Conservation (phyloP, 257 asterid species). For the Solanum dulcamara region DNA sequence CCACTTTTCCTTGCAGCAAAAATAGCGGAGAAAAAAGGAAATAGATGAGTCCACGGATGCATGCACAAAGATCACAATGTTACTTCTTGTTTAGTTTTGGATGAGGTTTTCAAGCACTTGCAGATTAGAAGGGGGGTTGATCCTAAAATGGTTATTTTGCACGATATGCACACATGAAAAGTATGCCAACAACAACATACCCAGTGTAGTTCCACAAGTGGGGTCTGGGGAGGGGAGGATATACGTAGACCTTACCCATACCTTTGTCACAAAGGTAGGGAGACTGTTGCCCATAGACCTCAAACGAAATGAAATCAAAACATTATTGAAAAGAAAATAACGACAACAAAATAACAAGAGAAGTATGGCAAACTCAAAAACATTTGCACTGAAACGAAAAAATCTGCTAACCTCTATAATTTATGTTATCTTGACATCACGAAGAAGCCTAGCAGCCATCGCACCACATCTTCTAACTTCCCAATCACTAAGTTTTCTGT, state of each 20-base stretch:
- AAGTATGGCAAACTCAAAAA: not conserved
- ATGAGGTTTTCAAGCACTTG: not conserved
- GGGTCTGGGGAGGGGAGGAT: too few species aligned
- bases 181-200: too few species aligned
- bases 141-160: not conserved
- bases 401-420: not conserved
- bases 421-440: conserved; percentile 63
- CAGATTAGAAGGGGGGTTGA: not conserved
- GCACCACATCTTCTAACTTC: conserved; percentile 84
- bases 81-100: not conserved
- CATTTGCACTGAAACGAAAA: not conserved
- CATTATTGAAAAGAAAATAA: too few species aligned
- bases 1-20: not conserved
- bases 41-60: not conserved
- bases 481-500: conserved; percentile 59
- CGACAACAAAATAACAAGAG: not conserved
- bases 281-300: too few species aligned
- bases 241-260: too few species aligned
- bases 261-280: too few species aligned
- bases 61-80: not conserved
- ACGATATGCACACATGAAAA: not conserved
- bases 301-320: too few species aligned
- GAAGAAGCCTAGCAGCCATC: conserved; percentile 93
- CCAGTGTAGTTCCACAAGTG: too few species aligned
- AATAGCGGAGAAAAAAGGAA: not conserved